Base-by-base conservation (phyloP, 2,329 filamentous ascomycete genomes). In the Dothidotthia symphoricarpi region DNA sequence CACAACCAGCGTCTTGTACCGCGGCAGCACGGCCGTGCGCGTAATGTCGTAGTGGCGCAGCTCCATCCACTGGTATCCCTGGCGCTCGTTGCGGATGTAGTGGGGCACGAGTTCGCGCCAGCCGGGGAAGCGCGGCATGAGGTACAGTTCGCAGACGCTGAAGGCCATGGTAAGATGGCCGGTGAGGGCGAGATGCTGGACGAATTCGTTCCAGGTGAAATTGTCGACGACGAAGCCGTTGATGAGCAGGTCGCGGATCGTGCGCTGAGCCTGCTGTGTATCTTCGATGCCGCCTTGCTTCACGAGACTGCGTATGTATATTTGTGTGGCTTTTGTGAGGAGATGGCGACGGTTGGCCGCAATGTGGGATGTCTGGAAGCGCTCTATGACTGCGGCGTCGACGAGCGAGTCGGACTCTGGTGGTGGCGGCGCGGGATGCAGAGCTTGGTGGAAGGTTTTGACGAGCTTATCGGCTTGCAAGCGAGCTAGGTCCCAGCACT, bases 91-190 rank as follows among this genome's bases (percentile, higher is more conserved):
- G 32, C 53, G 59, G 19, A 47, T 40, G 37, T 57, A 62, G 29
- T 41, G 48, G 0, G 61, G 57, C 3, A 41, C 33, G 6, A 57
- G 46, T 2, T 41, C 25, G 16, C 51, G 55, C 87, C 89, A 96
- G 16, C 88, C 88, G 9, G 78, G 77, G 78, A 89, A 95, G 24
- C 78, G 74, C 1, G 78, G 75, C 78, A 95, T 94, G 38, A 97
- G 81, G 43, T 81, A 79, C 16, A 74, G 69, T 69, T 97, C 91
- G 60, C 86, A 91, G 34, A 83, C 68, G 15, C 70, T 61, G 67
- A 93, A 95, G 25, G 89, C 89, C 14, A 83, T 74, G 31, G 79
- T 68, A 53, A 77, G 76, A 30, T 76, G 73, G 30, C 76, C 75
- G 36, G 81, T 73, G 11, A 74, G 70, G 16, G 81, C 79, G 17